Evolutionary conservation across 1,284 basidiomycete species (phyloP), one percentile per base, ranked within the genome.

Genomic region (Amylostereum areolatum): DNA sequence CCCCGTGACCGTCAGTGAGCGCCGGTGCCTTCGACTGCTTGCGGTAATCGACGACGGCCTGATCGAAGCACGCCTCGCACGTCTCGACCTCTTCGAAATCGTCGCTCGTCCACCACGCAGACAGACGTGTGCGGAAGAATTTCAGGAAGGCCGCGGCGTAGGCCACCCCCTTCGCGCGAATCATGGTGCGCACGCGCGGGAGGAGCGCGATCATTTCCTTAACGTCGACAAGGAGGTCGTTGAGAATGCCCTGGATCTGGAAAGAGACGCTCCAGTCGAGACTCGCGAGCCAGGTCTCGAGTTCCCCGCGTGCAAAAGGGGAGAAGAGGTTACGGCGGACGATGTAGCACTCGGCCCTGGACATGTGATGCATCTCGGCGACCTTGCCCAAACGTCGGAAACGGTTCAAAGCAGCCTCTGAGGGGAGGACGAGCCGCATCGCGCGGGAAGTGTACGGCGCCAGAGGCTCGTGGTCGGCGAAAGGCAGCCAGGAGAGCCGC

Each of bases 201-300:
- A 69, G 62, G 32, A 83, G 63, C 1, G 52, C 52, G 18, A 79
- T 59, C 29, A 80, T 62, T 59, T 83, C 80, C 24, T 53, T 57
- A 41, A 74, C 62, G 56, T 81, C 76, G 35, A 80, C 61, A 25
- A 64, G 49, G 37, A 68, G 55, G 28, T 62, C 67, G 4, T 68
- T 68, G 3, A 77, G 52, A 3, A 84, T 58, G 0, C 72, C 68
- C 54, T 79, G 74, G 24, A 82, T 62, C 56, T 84, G 81, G 56
- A 81, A 83, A 3, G 78, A 71, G 12, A 82, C 67, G 36, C 52
- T 60, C 73, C 76, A 80, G 12, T 70, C 61, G 6, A 80, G 57
- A 12, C 46, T 47, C n/a, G 54, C 53, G 29, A 79, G 57, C 65
- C 71, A 72, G 0, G 24, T n/a, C 2, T 65, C 47, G 36, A 80